Percentiles rank a stretch among this genome's conserved stretches.
Evolutionary conservation across 2,329 filamentous ascomycete genomes (phyloP).

Genomic region (Ophiostoma novo-ulmi): DNA sequence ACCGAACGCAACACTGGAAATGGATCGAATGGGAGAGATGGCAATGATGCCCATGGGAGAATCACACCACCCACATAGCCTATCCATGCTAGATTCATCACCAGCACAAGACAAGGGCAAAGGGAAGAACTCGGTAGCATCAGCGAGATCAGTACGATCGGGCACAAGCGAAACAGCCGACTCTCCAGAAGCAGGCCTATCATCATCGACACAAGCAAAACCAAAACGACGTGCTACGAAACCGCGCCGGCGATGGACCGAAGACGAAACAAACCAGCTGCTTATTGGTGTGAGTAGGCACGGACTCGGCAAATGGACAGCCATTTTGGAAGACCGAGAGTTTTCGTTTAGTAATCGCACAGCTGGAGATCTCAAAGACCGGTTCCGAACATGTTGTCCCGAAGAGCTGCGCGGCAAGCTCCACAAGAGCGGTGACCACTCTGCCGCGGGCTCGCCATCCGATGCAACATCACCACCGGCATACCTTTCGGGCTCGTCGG

Average conservation of each 20-base stretch:
- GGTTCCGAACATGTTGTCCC: constrained; percentile 62
- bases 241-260: constrained; percentile 58
- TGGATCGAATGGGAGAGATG: constrained; percentile 28
- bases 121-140: constrained; percentile 29
- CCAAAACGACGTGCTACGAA: constrained; percentile 52
- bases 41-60: constrained; percentile 6
- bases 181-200: constrained; percentile 23
- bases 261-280: constrained; percentile 59
- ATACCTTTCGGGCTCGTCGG: constrained; percentile 6
- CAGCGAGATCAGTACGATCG: constrained; percentile 14
- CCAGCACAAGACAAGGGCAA: constrained; percentile 17
- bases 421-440: constrained; percentile 28
- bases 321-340: constrained; percentile 55
- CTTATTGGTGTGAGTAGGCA: constrained; percentile 57
- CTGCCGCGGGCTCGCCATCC: constrained; percentile 15
- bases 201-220: constrained; percentile 32
- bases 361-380: constrained; percentile 60
- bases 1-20: constrained; percentile 26
- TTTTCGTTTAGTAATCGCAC: constrained; percentile 58
- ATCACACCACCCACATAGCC: background rate
- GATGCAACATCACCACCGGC: background rate
- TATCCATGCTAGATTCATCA: constrained; percentile 6
- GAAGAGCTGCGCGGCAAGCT: constrained; percentile 49
- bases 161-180: constrained; percentile 16
- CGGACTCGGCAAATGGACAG: constrained; percentile 61